Percentiles rank a stretch among this genome's conserved stretches.
Evolutionary conservation across 805 yeast genomes (phyloP).

Genomic region (Spathaspora boniae): DNA sequence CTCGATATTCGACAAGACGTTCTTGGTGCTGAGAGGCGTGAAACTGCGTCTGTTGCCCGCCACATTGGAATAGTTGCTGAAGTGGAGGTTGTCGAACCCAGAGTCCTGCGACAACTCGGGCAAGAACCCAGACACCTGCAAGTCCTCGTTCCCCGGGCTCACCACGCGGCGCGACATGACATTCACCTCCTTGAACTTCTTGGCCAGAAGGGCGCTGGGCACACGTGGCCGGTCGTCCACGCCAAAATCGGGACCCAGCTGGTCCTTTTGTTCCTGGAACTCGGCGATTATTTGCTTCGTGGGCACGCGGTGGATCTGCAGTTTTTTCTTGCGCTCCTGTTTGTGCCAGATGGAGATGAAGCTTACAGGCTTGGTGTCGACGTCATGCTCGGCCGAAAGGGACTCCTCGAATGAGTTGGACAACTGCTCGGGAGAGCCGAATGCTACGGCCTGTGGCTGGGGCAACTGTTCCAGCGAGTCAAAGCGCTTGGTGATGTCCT

Average conservation of each 20-base stretch:
- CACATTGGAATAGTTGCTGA: conserved; percentile 18
- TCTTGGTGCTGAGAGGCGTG: conserved; percentile 26
- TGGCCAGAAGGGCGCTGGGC: conserved; percentile 26
- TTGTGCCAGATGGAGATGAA: conserved; percentile 43
- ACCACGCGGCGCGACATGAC: conserved; percentile 41
- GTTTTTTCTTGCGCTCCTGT: conserved; percentile 24
- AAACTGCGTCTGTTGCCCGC: conserved; percentile 19
- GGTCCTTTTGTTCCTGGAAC: conserved; percentile 4
- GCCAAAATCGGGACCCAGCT: conserved; percentile 5
- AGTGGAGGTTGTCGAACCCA: conserved; percentile 42
- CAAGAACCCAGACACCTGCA: conserved; percentile 38
- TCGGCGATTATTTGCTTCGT: conserved; percentile 8
- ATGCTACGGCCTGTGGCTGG: conserved; percentile 13
- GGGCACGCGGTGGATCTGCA: conserved; percentile 8
- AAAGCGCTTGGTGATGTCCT: conserved; percentile 32
- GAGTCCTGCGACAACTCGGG: conserved; percentile 49
- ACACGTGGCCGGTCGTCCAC: conserved; percentile 12
- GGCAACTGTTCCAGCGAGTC: too few species aligned
- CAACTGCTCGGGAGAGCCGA: conserved; percentile 13
- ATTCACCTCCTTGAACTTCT: conserved; percentile 38
- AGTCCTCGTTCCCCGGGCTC: conserved; percentile 38
- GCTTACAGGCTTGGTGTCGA: conserved; percentile 21
- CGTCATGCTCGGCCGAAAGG: conserved; percentile 40
- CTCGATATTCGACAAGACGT: conserved; percentile 25
- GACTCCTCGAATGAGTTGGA: conserved; percentile 41